Evolutionary conservation across 2,329 filamentous ascomycete species (phyloP).

Genomic region (Pyrenophora seminiperda): DNA sequence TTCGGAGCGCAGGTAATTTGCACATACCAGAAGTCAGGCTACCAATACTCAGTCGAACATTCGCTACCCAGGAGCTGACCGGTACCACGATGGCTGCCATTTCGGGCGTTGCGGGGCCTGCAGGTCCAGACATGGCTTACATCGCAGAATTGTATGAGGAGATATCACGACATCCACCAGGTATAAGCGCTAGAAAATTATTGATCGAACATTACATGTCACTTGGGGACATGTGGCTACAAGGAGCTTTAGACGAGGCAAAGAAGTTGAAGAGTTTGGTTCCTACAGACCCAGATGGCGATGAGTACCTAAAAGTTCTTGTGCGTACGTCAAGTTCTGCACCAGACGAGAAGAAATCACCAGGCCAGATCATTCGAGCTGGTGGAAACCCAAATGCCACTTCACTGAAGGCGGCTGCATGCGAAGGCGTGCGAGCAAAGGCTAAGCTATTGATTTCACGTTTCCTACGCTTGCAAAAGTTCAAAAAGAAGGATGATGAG

Average conservation of each 20-base stretch:
- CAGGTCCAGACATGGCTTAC: conserved; percentile 40
- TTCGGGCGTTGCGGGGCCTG: conserved; percentile 22
- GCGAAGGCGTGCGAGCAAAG: conserved; percentile 30
- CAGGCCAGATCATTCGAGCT: conserved; percentile 19
- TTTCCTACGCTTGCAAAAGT: conserved; percentile 32
- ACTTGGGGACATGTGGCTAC: conserved; percentile 35
- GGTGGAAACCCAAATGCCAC: conserved; percentile 10
- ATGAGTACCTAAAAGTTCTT: conserved; percentile 24
- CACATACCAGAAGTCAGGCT: neutral
- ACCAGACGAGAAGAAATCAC: conserved; percentile 8
- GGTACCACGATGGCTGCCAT: conserved; percentile 12
- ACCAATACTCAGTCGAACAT: neutral
- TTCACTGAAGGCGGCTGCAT: conserved; percentile 23
- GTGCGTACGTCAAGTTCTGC: conserved; percentile 33
- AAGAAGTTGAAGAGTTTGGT: conserved; percentile 31
- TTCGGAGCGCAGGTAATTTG: neutral
- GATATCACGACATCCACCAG: conserved; percentile 37
- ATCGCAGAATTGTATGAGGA: conserved; percentile 42
- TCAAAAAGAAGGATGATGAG: conserved; percentile 34
- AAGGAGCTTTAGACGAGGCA: conserved; percentile 39
- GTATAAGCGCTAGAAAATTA: conserved; percentile 36
- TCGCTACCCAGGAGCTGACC: neutral
- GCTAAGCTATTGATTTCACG: conserved; percentile 30
- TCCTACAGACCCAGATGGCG: conserved; percentile 35
- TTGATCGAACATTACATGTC: conserved; percentile 43